phyloP scores from a whole-genome alignment of 352 stramenopile genomes.

The Phytopythium chamaehyphon region DNA sequence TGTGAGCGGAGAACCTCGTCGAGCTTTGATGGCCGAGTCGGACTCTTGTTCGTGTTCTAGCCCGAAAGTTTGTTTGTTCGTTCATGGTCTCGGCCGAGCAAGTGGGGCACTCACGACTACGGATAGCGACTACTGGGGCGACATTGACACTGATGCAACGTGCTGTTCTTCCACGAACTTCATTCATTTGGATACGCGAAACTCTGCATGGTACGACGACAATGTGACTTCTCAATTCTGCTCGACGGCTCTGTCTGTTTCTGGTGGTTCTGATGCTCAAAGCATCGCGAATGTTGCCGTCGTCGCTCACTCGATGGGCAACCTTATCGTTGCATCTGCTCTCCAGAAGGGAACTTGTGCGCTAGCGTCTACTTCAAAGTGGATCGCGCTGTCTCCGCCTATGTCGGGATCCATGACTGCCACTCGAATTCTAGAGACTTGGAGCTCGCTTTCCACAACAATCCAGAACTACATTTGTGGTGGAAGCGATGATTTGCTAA shows the following conservation, averaged over 20 bases:
- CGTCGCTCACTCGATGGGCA: constrained; percentile 47
- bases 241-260: constrained; percentile 10
- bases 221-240: constrained; percentile 16
- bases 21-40: constrained; percentile 8
- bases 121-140: constrained; percentile 17
- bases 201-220: constrained; percentile 20
- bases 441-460: constrained; percentile 8
- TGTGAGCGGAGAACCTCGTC: constrained; percentile 5
- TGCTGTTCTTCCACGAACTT: constrained; percentile 33
- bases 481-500: constrained; percentile 7
- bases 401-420: constrained; percentile 29
- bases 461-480: constrained; percentile 12
- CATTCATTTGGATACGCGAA: constrained; percentile 21
- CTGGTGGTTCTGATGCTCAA: constrained; percentile 4
- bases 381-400: constrained; percentile 30
- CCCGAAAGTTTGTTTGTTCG: constrained; percentile 27
- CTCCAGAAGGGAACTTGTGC: constrained; percentile 22
- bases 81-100: constrained; percentile 18
- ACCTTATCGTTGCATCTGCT: constrained; percentile 26
- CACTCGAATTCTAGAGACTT: constrained; percentile 9
- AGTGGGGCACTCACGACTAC: constrained; percentile 7
- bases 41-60: constrained; percentile 9
- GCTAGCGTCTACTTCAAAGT: constrained; percentile 25
- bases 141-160: constrained; percentile 16
- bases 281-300: constrained; percentile 25